A percentile compares a stretch with the other conserved stretches of the same genome.
phyloP scores from a whole-genome alignment of 2,329 filamentous ascomycete genomes.

The Apiospora sp. region DNA sequence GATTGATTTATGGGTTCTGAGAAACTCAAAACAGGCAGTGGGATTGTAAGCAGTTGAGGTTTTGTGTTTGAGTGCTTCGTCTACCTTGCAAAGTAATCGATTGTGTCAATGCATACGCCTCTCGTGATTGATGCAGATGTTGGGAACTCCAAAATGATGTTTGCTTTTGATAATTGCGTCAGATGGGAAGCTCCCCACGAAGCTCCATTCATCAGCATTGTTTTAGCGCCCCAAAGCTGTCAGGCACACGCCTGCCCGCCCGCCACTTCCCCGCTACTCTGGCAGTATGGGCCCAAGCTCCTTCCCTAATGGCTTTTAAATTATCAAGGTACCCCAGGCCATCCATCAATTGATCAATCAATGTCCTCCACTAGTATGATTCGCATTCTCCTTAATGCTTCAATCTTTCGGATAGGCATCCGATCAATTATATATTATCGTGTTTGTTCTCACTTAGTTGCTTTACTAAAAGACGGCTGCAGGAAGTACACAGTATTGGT shows the following conservation, averaged over 20 bases:
- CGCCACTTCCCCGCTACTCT: not conserved
- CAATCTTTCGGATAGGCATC: no score
- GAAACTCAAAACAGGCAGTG: not conserved
- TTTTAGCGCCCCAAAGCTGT: not conserved
- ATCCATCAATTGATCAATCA: no score
- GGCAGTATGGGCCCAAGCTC: slow-evolving; percentile 4
- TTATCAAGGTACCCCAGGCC: not conserved
- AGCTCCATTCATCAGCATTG: not conserved
- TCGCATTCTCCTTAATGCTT: no score
- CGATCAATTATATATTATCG: no score
- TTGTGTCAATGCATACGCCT: not conserved
- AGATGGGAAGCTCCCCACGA: slow-evolving; percentile 1
- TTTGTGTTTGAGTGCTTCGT: not conserved
- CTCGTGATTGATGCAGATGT: not conserved
- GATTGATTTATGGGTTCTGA: not conserved
- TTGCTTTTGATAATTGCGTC: slow-evolving; percentile 1
- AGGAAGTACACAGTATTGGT: not conserved
- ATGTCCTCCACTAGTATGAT: no score
- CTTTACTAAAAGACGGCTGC: no score
- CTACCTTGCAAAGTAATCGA: not conserved
- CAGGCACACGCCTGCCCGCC: not conserved
- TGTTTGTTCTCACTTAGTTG: no score
- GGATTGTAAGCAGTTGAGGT: not conserved
- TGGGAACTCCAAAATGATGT: not conserved
- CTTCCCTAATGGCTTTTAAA: not conserved